Evolutionary conservation across 2,329 filamentous ascomycete genomes (phyloP).

Genomic region (Colletotrichum coccodes): DNA sequence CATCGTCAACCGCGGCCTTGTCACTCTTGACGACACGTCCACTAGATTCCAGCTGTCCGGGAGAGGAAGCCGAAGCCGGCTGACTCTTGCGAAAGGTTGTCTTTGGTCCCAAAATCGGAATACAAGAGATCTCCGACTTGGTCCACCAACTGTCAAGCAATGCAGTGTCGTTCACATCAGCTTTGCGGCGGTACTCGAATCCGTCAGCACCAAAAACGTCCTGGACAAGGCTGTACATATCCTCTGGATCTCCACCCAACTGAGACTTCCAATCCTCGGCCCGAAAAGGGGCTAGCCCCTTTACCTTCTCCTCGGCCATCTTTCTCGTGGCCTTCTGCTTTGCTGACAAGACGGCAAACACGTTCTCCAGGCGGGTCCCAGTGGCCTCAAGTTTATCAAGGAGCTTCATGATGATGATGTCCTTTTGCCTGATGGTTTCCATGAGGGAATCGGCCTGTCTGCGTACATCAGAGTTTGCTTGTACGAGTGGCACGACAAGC

Average conservation of each 20-base stretch:
- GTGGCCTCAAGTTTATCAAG: slow-evolving; percentile 64
- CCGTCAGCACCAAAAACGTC: slow-evolving; percentile 51
- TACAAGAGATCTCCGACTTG: background rate
- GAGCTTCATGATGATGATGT: slow-evolving; percentile 59
- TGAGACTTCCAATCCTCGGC: slow-evolving; percentile 49
- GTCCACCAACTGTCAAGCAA: slow-evolving; percentile 62
- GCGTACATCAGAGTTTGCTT: slow-evolving; percentile 52
- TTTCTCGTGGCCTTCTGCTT: slow-evolving; percentile 57
- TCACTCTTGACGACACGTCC: background rate
- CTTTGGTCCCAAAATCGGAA: slow-evolving; percentile 21
- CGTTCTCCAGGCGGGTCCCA: slow-evolving; percentile 61
- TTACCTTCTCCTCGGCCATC: slow-evolving; percentile 58
- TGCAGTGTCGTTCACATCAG: slow-evolving; percentile 44
- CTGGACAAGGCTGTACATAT: slow-evolving; percentile 49
- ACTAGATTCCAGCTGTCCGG: slow-evolving; percentile 26
- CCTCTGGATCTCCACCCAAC: slow-evolving; percentile 38
- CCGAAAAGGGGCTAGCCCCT: slow-evolving; percentile 61
- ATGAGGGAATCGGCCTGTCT: slow-evolving; percentile 56
- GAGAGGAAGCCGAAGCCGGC: slow-evolving; percentile 23
- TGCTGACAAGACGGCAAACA: slow-evolving; percentile 59
- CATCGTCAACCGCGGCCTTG: slow-evolving; percentile 39
- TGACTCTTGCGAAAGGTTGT: background rate
- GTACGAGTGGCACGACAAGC: slow-evolving; percentile 63
- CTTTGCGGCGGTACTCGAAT: slow-evolving; percentile 41
- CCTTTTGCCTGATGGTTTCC: slow-evolving; percentile 58